Evolutionary conservation across 768 basidiomycete species (phyloP).

Genomic region (Trametes meyenii): DNA sequence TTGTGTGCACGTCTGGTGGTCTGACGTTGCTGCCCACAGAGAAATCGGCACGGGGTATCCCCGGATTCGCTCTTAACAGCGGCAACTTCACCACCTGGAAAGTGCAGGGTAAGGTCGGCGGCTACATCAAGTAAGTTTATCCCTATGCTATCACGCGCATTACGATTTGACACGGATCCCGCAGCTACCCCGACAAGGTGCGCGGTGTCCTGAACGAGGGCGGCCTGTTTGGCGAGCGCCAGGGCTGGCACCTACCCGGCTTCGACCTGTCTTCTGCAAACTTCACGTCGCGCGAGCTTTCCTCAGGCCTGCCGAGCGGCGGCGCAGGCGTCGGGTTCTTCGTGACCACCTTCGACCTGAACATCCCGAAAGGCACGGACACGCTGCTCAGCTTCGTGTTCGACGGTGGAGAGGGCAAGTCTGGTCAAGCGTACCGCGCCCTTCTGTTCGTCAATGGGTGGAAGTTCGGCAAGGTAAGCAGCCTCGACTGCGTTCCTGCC

Average conservation of each 20-base stretch:
- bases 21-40: slow-evolving; percentile 39
- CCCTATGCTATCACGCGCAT: background rate
- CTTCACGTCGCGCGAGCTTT: slow-evolving; percentile 61
- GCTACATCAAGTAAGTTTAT: slow-evolving; percentile 40
- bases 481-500: background rate
- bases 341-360: slow-evolving; percentile 68
- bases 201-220: slow-evolving; percentile 52
- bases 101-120: slow-evolving; percentile 50
- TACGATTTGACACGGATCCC: background rate
- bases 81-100: slow-evolving; percentile 51
- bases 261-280: slow-evolving; percentile 53
- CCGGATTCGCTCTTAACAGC: slow-evolving; percentile 69
- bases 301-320: slow-evolving; percentile 57
- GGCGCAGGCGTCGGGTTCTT: slow-evolving; percentile 82
- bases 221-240: slow-evolving; percentile 46
- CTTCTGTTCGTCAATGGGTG: slow-evolving; percentile 84
- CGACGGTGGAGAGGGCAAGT: slow-evolving; percentile 40
- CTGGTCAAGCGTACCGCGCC: slow-evolving; percentile 69
- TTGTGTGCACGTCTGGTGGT: too few relatives aligned
- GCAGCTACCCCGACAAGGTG: slow-evolving; percentile 73
- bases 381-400: slow-evolving; percentile 74
- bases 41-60: slow-evolving; percentile 77
- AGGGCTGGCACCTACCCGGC: slow-evolving; percentile 55
- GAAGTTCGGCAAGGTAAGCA: slow-evolving; percentile 82
- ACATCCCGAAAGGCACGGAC: slow-evolving; percentile 63